A percentile compares a stretch with the other conserved stretches of the same genome.
Conservation (phyloP, 2,329 filamentous ascomycete genomes). For the Trichoderma atroviride region DNA sequence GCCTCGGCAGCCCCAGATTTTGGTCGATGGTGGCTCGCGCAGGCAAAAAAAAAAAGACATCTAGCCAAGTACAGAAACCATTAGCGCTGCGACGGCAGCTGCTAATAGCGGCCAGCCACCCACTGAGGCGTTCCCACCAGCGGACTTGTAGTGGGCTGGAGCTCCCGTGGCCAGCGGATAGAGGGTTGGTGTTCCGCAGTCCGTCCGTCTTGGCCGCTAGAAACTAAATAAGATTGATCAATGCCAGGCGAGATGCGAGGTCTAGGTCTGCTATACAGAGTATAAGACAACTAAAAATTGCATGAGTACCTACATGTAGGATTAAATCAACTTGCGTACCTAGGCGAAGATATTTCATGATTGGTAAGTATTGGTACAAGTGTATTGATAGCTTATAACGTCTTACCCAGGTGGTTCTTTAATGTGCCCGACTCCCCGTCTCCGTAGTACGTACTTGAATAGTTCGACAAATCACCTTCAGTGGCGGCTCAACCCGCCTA, state of each 20-base stretch:
- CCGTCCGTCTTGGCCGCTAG: background rate
- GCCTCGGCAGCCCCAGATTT: slow-evolving; percentile 31
- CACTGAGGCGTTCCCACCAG: slow-evolving; percentile 15
- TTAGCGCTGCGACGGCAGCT: background rate
- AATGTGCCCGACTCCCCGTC: background rate
- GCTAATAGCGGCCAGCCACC: slow-evolving; percentile 16
- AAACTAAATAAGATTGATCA: background rate
- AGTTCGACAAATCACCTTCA: background rate
- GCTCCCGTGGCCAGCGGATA: background rate
- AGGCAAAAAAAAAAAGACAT: background rate
- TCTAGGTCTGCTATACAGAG: background rate
- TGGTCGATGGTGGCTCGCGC: background rate
- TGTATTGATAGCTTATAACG: background rate
- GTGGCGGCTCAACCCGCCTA: background rate
- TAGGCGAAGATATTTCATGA: background rate
- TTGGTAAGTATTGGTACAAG: background rate
- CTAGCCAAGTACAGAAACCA: background rate
- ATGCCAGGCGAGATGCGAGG: background rate
- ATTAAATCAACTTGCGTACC: background rate
- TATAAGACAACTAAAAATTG: background rate
- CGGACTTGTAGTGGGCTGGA: background rate
- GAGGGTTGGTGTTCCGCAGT: background rate
- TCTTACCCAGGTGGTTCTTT: background rate
- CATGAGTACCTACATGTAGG: background rate
- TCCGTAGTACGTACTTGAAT: background rate